phyloP scores from a whole-genome alignment of 148 eudicot species.

The Vaccinium myrtillus region DNA sequence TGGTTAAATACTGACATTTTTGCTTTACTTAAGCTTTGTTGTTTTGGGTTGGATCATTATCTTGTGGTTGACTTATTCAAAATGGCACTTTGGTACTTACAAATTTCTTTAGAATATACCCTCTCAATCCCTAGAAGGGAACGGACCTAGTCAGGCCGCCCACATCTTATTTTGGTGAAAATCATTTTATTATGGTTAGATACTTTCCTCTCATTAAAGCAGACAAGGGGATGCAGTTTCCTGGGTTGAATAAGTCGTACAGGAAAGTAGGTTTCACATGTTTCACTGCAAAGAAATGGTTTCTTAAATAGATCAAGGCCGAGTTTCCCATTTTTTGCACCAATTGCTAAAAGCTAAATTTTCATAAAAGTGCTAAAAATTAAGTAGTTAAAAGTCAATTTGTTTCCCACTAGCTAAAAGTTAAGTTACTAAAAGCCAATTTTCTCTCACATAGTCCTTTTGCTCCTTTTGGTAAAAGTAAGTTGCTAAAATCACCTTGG shows the following conservation, averaged over 20 bases:
- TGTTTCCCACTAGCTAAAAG: too few species aligned
- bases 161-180: background rate
- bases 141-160: background rate
- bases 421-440: too few species aligned
- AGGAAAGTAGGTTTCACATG: background rate
- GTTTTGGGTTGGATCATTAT: background rate
- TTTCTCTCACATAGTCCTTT: too few species aligned
- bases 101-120: background rate
- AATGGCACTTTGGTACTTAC: background rate
- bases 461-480: too few species aligned
- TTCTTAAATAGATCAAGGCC: background rate
- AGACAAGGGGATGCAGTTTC: background rate
- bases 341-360: too few species aligned
- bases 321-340: too few species aligned
- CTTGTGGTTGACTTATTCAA: background rate
- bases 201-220: background rate
- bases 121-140: background rate
- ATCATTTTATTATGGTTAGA: background rate
- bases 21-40: background rate
- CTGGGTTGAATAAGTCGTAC: background rate
- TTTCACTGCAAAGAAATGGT: background rate
- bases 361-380: too few species aligned
- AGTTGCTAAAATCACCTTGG: too few species aligned
- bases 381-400: too few species aligned
- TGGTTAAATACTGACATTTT: background rate